Conservation (phyloP, 2,329 filamentous ascomycete genomes). For the Periconia macrospinosa region DNA sequence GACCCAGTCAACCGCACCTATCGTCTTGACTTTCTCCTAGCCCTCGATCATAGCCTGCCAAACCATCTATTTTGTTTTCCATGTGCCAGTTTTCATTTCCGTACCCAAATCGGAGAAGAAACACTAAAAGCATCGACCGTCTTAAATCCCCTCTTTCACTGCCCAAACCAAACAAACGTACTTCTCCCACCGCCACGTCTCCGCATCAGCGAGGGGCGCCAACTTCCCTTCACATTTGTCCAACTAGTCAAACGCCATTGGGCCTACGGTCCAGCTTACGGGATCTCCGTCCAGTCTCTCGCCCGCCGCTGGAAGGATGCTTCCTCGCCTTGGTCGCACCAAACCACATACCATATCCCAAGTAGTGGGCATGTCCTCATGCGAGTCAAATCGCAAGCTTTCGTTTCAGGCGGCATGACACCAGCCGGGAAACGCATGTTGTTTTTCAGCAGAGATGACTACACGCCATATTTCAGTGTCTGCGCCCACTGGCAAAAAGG, state of each 20-base stretch:
- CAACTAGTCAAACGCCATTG: slow-evolving; percentile 58
- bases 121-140: slow-evolving; percentile 56
- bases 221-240: slow-evolving; percentile 60
- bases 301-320: slow-evolving; percentile 58
- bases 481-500: slow-evolving; percentile 67
- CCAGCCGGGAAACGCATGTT: slow-evolving; percentile 57
- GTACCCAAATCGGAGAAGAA: slow-evolving; percentile 57
- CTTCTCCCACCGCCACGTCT: slow-evolving; percentile 57
- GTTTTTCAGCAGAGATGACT: slow-evolving; percentile 62
- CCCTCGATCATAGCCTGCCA: slow-evolving; percentile 56
- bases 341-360: slow-evolving; percentile 55
- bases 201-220: slow-evolving; percentile 52
- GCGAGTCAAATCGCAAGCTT: slow-evolving; percentile 59
- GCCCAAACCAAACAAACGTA: slow-evolving; percentile 56
- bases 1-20: slow-evolving; percentile 49
- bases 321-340: slow-evolving; percentile 56
- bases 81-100: slow-evolving; percentile 58
- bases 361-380: slow-evolving; percentile 59
- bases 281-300: slow-evolving; percentile 41
- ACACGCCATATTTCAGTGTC: slow-evolving; percentile 63
- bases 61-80: slow-evolving; percentile 62
- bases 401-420: slow-evolving; percentile 54
- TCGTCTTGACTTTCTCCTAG: slow-evolving; percentile 54
- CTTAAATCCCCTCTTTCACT: slow-evolving; percentile 60
- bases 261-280: slow-evolving; percentile 49